phyloP scores from a whole-genome alignment of 768 basidiomycete genomes.

The Cyclocybe cylindracea region DNA sequence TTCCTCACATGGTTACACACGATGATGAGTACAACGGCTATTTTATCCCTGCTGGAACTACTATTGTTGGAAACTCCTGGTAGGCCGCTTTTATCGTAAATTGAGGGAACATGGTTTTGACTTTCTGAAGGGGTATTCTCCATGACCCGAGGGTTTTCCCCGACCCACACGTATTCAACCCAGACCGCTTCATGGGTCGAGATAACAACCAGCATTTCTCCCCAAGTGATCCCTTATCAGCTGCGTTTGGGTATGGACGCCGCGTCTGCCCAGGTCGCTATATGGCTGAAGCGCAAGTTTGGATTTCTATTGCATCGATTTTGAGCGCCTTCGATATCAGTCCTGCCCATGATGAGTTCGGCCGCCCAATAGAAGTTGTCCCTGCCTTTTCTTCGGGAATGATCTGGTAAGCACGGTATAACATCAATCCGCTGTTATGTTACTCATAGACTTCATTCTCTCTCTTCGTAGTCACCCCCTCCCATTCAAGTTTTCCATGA shows the following conservation, averaged over 20 bases:
- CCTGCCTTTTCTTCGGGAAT: slow-evolving; percentile 42
- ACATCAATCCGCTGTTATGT: not conserved
- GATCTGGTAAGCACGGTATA: slow-evolving; percentile 35
- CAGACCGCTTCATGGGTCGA: slow-evolving; percentile 44
- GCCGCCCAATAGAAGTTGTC: slow-evolving; percentile 27
- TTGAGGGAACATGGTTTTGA: not conserved
- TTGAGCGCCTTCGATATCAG: slow-evolving; percentile 41
- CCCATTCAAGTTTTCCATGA: slow-evolving; percentile 2
- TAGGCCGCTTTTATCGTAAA: slow-evolving; percentile 42
- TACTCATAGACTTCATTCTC: not conserved
- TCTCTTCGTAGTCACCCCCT: not conserved
- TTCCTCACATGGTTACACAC: slow-evolving; percentile 24
- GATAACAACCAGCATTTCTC: slow-evolving; percentile 29
- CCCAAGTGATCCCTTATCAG: slow-evolving; percentile 33
- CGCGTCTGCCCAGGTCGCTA: slow-evolving; percentile 50
- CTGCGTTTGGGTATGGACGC: slow-evolving; percentile 44
- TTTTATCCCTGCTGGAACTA: slow-evolving; percentile 29
- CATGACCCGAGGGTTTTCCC: slow-evolving; percentile 48
- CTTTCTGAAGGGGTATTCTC: slow-evolving; percentile 43
- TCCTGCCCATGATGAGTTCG: slow-evolving; percentile 36
- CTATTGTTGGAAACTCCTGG: slow-evolving; percentile 30
- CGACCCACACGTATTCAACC: slow-evolving; percentile 48
- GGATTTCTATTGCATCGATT: slow-evolving; percentile 46
- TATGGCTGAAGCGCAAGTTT: slow-evolving; percentile 45
- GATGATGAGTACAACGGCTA: slow-evolving; percentile 29